Percentiles rank a stretch among this genome's conserved stretches.
phyloP scores from a whole-genome alignment of 2,329 filamentous ascomycete species.

The Aureobasidium uvarum region DNA sequence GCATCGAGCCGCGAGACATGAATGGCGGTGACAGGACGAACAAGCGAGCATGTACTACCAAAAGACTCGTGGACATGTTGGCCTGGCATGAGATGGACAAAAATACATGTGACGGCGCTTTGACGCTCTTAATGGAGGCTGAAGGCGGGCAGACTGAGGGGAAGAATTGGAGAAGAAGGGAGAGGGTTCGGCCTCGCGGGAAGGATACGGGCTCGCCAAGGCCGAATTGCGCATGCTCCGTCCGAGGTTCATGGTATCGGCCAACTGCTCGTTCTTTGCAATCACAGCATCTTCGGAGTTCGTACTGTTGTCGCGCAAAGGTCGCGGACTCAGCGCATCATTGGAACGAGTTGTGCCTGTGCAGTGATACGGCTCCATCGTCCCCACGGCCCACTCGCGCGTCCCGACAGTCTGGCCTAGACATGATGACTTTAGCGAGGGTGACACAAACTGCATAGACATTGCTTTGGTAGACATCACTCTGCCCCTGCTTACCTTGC shows the following conservation, averaged over 20 bases:
- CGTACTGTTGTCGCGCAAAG: slow-evolving; percentile 17
- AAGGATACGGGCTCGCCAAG: slow-evolving; percentile 18
- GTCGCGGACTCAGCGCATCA: neutral
- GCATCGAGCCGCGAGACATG: neutral
- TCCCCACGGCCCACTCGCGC: slow-evolving; percentile 8
- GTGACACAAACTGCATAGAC: slow-evolving; percentile 24
- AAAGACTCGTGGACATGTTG: neutral
- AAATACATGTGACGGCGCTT: neutral
- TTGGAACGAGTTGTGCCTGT: neutral
- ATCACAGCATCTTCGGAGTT: neutral
- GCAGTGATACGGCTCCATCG: neutral
- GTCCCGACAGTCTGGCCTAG: slow-evolving; percentile 18
- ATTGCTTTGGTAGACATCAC: neutral
- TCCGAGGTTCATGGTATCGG: neutral
- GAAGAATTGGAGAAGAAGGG: neutral
- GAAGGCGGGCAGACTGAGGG: neutral
- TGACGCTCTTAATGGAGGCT: neutral
- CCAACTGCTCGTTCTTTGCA: neutral
- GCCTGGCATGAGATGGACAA: neutral
- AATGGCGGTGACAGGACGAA: slow-evolving; percentile 19
- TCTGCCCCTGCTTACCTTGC: slow-evolving; percentile 25
- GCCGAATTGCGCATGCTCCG: neutral
- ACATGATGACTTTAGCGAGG: slow-evolving; percentile 23
- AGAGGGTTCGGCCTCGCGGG: neutral
- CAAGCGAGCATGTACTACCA: slow-evolving; percentile 23